phyloP scores from a whole-genome alignment of 805 yeast species.

The Saturnispora saitoi region DNA sequence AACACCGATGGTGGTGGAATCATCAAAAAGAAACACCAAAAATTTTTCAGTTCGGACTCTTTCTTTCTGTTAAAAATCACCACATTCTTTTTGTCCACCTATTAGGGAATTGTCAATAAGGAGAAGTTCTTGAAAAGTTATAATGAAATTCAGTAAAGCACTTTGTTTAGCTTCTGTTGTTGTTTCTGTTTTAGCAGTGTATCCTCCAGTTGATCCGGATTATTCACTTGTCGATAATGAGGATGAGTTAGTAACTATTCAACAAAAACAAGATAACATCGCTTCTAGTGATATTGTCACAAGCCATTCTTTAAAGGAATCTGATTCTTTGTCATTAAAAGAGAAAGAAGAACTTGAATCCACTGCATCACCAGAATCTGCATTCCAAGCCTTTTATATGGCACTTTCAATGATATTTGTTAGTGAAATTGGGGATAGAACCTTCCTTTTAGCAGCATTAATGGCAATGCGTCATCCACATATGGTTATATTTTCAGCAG shows the following conservation, averaged over 20 bases:
- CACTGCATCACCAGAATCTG: constrained; percentile 4
- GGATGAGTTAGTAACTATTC: constrained; percentile 15
- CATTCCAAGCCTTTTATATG: constrained; percentile 49
- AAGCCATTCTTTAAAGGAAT: not conserved
- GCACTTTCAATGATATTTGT: constrained; percentile 84
- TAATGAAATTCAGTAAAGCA: not conserved
- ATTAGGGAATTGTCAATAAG: not conserved
- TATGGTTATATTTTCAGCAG: constrained; percentile 77
- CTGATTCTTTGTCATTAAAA: not conserved
- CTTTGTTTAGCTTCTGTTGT: not conserved
- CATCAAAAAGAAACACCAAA: not conserved
- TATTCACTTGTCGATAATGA: constrained; percentile 1
- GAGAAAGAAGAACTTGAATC: not conserved
- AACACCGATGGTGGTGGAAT: not conserved
- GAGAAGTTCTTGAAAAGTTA: not conserved
- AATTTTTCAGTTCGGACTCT: not conserved
- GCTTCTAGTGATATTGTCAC: not conserved
- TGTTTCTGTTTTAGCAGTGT: constrained; percentile 12
- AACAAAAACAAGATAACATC: not conserved
- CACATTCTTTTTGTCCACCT: not conserved
- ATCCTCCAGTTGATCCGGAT: constrained; percentile 13
- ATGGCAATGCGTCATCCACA: constrained; percentile 96
- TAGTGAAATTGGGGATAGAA: constrained; percentile 97
- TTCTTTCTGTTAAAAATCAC: not conserved
- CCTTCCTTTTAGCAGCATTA: constrained; percentile 90